A percentile compares a stretch with the other conserved stretches of the same genome.
phyloP scores from a whole-genome alignment of 2,329 filamentous ascomycete genomes.

The Alternaria ethzedia region DNA sequence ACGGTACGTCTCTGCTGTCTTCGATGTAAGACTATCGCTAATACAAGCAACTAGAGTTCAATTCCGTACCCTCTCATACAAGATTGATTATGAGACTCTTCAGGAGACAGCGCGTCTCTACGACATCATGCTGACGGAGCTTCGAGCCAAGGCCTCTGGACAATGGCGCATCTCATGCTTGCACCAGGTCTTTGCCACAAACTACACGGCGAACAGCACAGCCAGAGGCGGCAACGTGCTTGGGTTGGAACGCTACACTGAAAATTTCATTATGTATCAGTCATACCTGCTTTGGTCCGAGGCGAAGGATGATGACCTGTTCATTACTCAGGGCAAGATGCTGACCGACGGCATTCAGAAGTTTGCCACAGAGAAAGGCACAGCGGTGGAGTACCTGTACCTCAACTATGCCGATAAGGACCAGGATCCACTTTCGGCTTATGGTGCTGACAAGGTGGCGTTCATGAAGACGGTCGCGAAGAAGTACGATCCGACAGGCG shows the following conservation, averaged over 20 bases:
- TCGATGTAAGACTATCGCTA: background rate
- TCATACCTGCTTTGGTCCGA: conserved; percentile 17
- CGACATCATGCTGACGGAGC: background rate
- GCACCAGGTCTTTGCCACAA: conserved; percentile 23
- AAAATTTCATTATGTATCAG: conserved; percentile 27
- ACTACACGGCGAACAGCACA: conserved; percentile 20
- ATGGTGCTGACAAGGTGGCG: conserved; percentile 47
- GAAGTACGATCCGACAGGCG: conserved; percentile 48
- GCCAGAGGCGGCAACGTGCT: conserved; percentile 31
- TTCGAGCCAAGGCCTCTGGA: background rate
- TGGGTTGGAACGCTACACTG: conserved; percentile 20
- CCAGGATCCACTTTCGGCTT: conserved; percentile 49
- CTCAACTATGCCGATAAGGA: conserved; percentile 45
- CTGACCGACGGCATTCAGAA: conserved; percentile 15
- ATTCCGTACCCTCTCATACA: background rate
- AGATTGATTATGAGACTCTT: background rate
- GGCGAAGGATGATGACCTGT: conserved; percentile 6
- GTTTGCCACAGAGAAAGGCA: conserved; percentile 7
- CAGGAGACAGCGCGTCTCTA: background rate
- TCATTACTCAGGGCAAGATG: conserved; percentile 6
- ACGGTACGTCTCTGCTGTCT: background rate
- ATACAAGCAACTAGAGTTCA: background rate
- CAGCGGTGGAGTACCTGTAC: conserved; percentile 23
- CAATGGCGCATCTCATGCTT: conserved; percentile 21
- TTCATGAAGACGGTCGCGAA: conserved; percentile 40